Evolutionary conservation across 192 early-diverging fungal species (phyloP), one percentile per base, ranked within the genome.

Genomic region (Entomortierella parvispora): DNA sequence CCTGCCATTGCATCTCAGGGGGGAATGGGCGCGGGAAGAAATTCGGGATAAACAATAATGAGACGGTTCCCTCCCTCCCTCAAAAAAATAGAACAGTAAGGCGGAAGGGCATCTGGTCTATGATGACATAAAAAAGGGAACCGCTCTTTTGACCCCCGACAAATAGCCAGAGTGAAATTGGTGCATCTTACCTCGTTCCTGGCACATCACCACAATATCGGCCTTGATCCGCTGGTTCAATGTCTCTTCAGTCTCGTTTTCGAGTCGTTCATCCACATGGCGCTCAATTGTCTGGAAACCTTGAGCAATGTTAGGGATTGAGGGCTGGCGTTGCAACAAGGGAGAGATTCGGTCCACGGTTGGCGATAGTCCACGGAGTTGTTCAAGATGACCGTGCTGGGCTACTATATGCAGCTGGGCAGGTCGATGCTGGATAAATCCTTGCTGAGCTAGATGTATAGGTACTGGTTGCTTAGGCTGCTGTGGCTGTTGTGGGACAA

Each of bases 151-250:
- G n/a, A n/a, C n/a, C n/a, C n/a, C n/a, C n/a, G n/a, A n/a, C n/a
- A n/a, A n/a, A n/a, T n/a, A n/a, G n/a, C 0, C 49, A 12, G 11
- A 26, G 51, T 31, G 25, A 23, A 53, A 53, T 8, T n/a, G 32
- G 32, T 25, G 25, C 15, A 29, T 67, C 81, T 58, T 83, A 90
- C 90, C 89, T 88, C 92, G 80, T 65, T 92, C 90, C 63, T 88
- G 90, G 58, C 92, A 93, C 51, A 91, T 80, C 45, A 89, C 86
- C 58, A 93, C 90, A 33, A 93, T 65, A 68, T 93, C 92, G 2
- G 90, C 92, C 59, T 88, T 87, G 69, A 88, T 83, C 66, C 84
- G 87, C 56, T 82, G 78, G 71, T 84, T 84, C 4, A 93, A 82
- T 7, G 91, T 87, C 25, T 81, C 81, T 67, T 76, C 81, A 49